phyloP scores from a whole-genome alignment of 2,329 filamentous ascomycete genomes.

The Fusarium circinatum region DNA sequence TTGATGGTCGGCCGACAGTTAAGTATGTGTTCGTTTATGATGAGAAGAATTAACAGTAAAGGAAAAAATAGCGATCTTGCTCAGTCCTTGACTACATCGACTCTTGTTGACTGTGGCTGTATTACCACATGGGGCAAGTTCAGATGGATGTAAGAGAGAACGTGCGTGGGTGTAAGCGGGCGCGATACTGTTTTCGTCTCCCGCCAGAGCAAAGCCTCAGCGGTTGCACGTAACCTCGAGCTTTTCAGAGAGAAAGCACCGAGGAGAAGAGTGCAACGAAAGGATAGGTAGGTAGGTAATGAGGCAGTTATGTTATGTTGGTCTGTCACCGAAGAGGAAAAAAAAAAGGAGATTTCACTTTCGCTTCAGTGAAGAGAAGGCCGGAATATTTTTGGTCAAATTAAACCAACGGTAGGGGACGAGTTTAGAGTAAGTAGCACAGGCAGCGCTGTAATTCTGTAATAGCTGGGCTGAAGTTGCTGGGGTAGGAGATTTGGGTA shows the following conservation, averaged over 20 bases:
- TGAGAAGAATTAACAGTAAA: background rate
- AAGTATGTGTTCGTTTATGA: background rate
- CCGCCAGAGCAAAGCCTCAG: slow-evolving; percentile 31
- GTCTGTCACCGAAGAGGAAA: slow-evolving; percentile 2
- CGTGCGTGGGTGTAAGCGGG: slow-evolving; percentile 33
- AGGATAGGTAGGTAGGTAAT: background rate
- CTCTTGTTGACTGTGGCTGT: slow-evolving; percentile 4
- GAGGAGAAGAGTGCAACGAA: background rate
- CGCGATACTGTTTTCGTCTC: slow-evolving; percentile 40
- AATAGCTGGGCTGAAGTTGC: slow-evolving; percentile 13
- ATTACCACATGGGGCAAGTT: slow-evolving; percentile 39
- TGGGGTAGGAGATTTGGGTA: slow-evolving; percentile 14
- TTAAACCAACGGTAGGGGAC: slow-evolving; percentile 34
- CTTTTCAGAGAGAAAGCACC: background rate
- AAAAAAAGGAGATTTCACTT: slow-evolving; percentile 29
- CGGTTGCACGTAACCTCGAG: slow-evolving; percentile 17
- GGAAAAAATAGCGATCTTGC: slow-evolving; percentile 3
- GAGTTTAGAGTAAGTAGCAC: background rate
- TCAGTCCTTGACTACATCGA: slow-evolving; percentile 35
- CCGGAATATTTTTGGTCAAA: slow-evolving; percentile 30
- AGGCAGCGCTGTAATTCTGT: background rate
- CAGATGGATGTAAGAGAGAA: slow-evolving; percentile 17
- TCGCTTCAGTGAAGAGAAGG: slow-evolving; percentile 23
- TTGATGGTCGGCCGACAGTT: background rate
- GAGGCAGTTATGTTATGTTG: background rate